A percentile compares a stretch with the other conserved stretches of the same genome.
Conservation (phyloP, 129 eudicot species). For the Arctium minus region DNA sequence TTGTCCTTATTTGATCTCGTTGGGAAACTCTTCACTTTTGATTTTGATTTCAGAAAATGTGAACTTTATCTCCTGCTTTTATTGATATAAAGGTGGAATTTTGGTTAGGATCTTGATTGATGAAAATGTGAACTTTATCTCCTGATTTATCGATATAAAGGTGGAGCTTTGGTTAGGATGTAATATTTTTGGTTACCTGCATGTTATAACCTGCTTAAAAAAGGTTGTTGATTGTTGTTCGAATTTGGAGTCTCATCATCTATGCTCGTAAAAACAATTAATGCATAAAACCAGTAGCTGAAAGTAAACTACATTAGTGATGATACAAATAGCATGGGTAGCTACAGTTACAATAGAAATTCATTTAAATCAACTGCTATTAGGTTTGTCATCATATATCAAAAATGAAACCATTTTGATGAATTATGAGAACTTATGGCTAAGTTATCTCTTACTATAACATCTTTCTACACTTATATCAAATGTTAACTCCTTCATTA, state of each 20-base stretch:
- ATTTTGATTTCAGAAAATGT: not conserved
- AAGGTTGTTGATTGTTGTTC: not conserved
- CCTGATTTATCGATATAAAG: not conserved
- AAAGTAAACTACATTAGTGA: no score
- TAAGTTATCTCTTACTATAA: no score
- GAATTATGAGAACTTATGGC: no score
- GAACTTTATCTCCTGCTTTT: not conserved
- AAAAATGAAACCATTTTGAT: no score
- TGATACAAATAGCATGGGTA: no score
- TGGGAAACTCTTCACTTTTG: not conserved
- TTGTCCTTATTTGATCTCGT: not conserved
- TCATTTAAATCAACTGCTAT: no score
- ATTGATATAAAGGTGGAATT: no score
- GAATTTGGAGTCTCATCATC: not conserved
- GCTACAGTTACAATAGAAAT: no score
- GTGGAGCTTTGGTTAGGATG: not conserved
- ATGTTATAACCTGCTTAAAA: not conserved
- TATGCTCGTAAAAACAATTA: not conserved
- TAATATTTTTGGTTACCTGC: not conserved
- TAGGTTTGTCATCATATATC: no score
- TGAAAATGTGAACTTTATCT: not conserved
- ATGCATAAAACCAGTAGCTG: no score
- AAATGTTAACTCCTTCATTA: no score
- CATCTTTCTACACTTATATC: no score
- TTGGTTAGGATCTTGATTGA: not conserved